These are phyloP conservation scores for Chlorella sorokiniana DNA, from an alignment of 139 green algal genomes.

Conservation along the genomic window DNA sequence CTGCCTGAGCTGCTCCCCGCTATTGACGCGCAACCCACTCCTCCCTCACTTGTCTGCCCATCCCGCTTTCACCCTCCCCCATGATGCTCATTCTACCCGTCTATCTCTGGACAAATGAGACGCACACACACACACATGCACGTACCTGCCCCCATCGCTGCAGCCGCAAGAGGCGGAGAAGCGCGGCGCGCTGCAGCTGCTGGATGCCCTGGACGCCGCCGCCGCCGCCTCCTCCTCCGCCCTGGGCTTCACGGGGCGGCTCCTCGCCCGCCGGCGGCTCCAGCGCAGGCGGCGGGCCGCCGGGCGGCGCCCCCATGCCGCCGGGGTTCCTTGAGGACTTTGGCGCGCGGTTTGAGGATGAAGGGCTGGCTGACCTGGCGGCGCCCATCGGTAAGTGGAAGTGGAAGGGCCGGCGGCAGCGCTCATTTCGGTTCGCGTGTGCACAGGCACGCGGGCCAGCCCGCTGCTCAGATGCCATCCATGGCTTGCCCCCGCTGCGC, in stretches of 20 bases:
- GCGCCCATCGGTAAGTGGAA: constrained; percentile 38
- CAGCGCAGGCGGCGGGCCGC: background rate
- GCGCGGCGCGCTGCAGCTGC: constrained; percentile 72
- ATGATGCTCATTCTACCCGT: too few relatives aligned
- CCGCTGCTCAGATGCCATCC: too few relatives aligned
- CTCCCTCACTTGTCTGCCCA: too few relatives aligned
- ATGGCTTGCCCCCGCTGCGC: background rate
- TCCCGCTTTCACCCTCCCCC: too few relatives aligned
- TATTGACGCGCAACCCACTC: too few relatives aligned
- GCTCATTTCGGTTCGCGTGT: background rate
- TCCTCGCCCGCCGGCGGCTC: background rate
- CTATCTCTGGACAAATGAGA: background rate
- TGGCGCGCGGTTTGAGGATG: constrained; percentile 64
- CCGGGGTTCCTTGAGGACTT: constrained; percentile 84
- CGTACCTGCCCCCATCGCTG: background rate
- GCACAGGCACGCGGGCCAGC: too few relatives aligned
- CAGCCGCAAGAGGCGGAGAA: constrained; percentile 58
- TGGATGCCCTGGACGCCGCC: constrained; percentile 55
- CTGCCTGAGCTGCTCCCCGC: too few relatives aligned
- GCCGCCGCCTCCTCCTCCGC: background rate
- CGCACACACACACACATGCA: background rate
- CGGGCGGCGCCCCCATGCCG: constrained; percentile 61
- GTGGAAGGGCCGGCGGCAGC: background rate
- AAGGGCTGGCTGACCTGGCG: constrained; percentile 73
- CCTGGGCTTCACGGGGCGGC: background rate